phyloP scores from a whole-genome alignment of 805 yeast species.

The Cyberlindnera meyerae region DNA sequence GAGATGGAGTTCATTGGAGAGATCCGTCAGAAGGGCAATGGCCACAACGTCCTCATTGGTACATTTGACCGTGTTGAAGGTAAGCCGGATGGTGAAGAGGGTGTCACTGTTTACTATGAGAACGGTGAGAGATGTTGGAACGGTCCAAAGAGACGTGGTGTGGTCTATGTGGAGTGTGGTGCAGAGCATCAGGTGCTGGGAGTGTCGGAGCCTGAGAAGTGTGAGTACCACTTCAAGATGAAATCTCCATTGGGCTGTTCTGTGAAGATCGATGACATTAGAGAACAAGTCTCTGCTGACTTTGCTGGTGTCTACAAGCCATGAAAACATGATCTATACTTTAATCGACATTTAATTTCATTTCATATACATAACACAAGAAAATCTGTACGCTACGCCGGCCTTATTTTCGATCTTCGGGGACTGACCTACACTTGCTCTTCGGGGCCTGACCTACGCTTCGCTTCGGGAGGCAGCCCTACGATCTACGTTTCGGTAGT shows the following conservation, averaged over 20 bases:
- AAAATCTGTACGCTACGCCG: no score
- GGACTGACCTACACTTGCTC: no score
- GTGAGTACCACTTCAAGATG: conserved; percentile 60
- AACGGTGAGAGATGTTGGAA: conserved; percentile 88
- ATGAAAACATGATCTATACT: no score
- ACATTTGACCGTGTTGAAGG: conserved; percentile 25
- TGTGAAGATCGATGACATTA: not conserved
- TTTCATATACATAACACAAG: no score
- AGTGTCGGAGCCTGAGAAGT: conserved; percentile 85
- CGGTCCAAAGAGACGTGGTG: conserved; percentile 79
- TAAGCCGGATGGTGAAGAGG: conserved; percentile 28
- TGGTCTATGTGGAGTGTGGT: conserved; percentile 65
- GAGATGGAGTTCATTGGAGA: conserved; percentile 53
- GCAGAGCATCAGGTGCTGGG: conserved; percentile 45
- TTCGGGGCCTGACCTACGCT: no score
- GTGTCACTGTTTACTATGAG: conserved; percentile 37
- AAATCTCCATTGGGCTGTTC: conserved; percentile 39
- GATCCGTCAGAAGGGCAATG: conserved; percentile 50
- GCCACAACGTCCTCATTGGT: conserved; percentile 48
- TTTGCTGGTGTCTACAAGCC: no score
- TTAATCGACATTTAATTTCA: no score
- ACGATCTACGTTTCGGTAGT: no score
- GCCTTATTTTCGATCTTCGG: no score
- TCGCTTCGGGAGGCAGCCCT: no score
- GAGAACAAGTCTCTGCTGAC: not conserved